Evolutionary conservation across 2,329 filamentous ascomycete genomes (phyloP).

Genomic region (Scopulariopsis brevicaulis): DNA sequence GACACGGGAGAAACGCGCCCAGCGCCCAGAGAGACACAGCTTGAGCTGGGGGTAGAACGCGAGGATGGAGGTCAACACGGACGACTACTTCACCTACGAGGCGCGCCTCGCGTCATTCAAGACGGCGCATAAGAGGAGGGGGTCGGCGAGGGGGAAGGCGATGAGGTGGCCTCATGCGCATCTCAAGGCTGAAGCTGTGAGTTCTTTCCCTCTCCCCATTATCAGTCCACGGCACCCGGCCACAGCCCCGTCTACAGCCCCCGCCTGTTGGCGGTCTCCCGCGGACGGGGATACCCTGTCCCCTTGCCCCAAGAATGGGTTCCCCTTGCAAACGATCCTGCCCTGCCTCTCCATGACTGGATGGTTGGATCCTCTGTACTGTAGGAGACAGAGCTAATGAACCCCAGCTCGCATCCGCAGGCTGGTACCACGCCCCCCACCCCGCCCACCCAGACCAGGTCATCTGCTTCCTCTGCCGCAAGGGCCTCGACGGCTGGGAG

Average conservation of each 20-base stretch:
- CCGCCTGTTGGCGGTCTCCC: neutral
- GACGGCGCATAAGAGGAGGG: slow-evolving; percentile 53
- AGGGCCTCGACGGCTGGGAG: slow-evolving; percentile 87
- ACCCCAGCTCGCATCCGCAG: slow-evolving; percentile 70
- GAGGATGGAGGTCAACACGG: slow-evolving; percentile 8
- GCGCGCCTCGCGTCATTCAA: slow-evolving; percentile 76
- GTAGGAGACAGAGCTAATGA: slow-evolving; percentile 2
- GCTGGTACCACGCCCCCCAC: slow-evolving; percentile 79
- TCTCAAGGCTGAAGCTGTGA: slow-evolving; percentile 19
- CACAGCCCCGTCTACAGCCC: too few species aligned
- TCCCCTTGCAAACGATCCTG: neutral
- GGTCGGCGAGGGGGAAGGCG: slow-evolving; percentile 46
- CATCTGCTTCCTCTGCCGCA: slow-evolving; percentile 76
- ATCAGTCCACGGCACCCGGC: neutral
- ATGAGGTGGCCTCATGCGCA: slow-evolving; percentile 65
- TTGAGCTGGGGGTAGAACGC: neutral
- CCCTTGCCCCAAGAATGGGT: too few species aligned
- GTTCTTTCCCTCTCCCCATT: slow-evolving; percentile 6
- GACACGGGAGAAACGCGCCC: neutral
- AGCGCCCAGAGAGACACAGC: too few species aligned
- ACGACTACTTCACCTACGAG: slow-evolving; percentile 53
- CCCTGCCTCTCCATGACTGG: neutral
- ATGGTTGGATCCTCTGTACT: too few species aligned
- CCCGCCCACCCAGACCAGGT: slow-evolving; percentile 74
- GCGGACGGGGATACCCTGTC: neutral